phyloP scores from a whole-genome alignment of 352 stramenopile species.

The Globisporangium paddicum region DNA sequence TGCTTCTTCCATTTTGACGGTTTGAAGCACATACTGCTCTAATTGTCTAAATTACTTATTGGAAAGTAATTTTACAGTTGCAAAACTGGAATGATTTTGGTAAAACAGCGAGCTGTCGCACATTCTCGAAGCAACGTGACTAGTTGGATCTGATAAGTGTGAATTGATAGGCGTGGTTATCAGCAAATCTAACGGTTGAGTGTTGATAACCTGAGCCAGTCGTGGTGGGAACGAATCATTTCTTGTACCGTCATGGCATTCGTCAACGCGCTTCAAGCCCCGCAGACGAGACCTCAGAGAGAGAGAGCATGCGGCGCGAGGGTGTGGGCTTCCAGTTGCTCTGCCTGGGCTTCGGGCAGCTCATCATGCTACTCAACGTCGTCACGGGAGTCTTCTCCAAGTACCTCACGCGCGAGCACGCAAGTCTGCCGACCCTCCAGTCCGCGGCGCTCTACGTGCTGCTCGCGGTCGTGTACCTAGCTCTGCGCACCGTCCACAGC shows the following conservation, averaged over 20 bases:
- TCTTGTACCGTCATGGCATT: background rate
- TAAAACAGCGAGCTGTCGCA: background rate
- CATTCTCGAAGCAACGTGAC: background rate
- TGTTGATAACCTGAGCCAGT: no score
- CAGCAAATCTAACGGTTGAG: no score
- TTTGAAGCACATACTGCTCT: no score
- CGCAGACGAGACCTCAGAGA: background rate
- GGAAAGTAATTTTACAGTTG: background rate
- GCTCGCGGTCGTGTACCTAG: conserved; percentile 43
- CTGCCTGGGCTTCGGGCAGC: conserved; percentile 63
- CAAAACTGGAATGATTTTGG: background rate
- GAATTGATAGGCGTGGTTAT: no score
- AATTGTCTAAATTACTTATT: background rate
- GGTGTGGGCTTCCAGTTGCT: conserved; percentile 38
- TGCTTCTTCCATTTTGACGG: background rate
- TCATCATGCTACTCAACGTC: conserved; percentile 64
- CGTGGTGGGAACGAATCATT: background rate
- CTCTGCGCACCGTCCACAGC: conserved; percentile 24
- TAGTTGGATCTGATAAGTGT: background rate
- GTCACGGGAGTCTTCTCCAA: conserved; percentile 48
- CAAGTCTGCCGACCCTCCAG: conserved; percentile 54
- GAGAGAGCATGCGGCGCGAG: background rate
- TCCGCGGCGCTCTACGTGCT: conserved; percentile 51
- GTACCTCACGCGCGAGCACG: conserved; percentile 49
- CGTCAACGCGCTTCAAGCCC: background rate